Base-by-base conservation (phyloP, 352 stramenopile species). In the Sclerospora graminicola region DNA sequence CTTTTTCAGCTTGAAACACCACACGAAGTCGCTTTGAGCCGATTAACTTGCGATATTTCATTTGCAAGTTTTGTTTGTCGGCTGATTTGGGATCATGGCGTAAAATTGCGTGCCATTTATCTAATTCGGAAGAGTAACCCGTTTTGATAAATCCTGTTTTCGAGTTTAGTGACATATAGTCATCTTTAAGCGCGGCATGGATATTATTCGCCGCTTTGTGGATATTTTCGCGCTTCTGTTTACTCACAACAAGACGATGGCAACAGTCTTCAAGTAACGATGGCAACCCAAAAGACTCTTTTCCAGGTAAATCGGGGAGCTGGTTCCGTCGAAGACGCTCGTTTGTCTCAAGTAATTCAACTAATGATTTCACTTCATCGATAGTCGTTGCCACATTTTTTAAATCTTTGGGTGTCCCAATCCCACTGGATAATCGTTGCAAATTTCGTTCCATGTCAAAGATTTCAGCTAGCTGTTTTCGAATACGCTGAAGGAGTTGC, bases 361-460 rank as follows among this genome's bases (percentile, higher is more conserved):
- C 57, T 21, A 84, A 59, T 6, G 46, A 37, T 16, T 53, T 58
- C 8, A 68, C 74, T 50, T 83, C 64, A n/a, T 57, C 41, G 13
- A 86, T 69, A 0, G 70, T 82, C 23, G 58, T 51, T 8, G 70
- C 69, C 20, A 86, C 69, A 42, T 78, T 82, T 28, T 82, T 78
- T 0, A 89, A 51, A 45, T 89, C 71, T 34, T 82, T 86, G 1
- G 77, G 77, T 1, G 73, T 86, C 8, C 69, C 77, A 0, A 63
- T 54, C 7, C 68, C 54, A 20, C 79, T 64, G 2, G 69, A 75
- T n/a, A 86, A 45, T 5, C 77, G 69, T 49, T 84, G 73, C 4
- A 89, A 45, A 27, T 73, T 86, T 4, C 77, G 55, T 34, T 89
- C 77, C 54, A 89, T 68, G 51, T 89, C 77, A 33, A 74, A 82